Evolutionary conservation across 805 yeast genomes (phyloP).

Genomic region (Saccharomycopsis synnaedendra): DNA sequence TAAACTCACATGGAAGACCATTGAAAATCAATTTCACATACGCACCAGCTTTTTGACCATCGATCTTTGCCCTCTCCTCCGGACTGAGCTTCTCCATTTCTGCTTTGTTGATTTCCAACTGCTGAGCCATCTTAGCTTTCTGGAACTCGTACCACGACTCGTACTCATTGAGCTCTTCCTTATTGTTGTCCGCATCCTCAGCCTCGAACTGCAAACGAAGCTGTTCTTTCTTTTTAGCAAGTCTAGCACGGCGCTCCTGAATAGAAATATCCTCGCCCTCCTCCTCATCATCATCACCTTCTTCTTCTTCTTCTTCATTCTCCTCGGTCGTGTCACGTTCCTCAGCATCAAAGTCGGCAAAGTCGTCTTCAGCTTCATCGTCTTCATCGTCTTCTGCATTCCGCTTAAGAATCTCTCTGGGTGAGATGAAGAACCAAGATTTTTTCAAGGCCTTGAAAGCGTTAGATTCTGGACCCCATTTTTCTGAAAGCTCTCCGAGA

Average conservation of each 20-base stretch:
- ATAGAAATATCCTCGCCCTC: slow-evolving; percentile 24
- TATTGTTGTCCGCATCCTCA: slow-evolving; percentile 46
- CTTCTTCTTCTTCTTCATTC: slow-evolving; percentile 33
- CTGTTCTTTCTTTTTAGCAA: slow-evolving; percentile 66
- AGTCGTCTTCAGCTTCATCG: slow-evolving; percentile 29
- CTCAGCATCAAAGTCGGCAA: slow-evolving; percentile 45
- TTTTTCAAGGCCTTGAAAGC: slow-evolving; percentile 24
- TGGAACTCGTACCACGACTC: slow-evolving; percentile 98
- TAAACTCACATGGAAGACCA: slow-evolving; percentile 77
- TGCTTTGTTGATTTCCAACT: slow-evolving; percentile 82
- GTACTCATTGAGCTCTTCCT: slow-evolving; percentile 65
- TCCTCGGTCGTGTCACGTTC: slow-evolving; percentile 31
- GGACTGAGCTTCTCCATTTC: slow-evolving; percentile 64
- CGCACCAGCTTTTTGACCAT: slow-evolving; percentile 89
- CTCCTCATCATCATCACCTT: slow-evolving; percentile 27
- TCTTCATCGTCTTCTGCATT: slow-evolving; percentile 17
- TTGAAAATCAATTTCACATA: slow-evolving; percentile 86
- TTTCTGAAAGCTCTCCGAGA: slow-evolving; percentile 8
- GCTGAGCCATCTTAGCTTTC: slow-evolving; percentile 94
- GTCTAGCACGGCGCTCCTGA: slow-evolving; percentile 11
- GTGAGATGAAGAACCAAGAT: slow-evolving; percentile 11
- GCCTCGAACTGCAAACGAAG: slow-evolving; percentile 84
- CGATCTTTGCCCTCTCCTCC: slow-evolving; percentile 68
- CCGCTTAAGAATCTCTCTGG: slow-evolving; percentile 18
- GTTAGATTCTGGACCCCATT: slow-evolving; percentile 14